Conservation (phyloP, 2,329 filamentous ascomycete species). For the Volutella citrinella region DNA sequence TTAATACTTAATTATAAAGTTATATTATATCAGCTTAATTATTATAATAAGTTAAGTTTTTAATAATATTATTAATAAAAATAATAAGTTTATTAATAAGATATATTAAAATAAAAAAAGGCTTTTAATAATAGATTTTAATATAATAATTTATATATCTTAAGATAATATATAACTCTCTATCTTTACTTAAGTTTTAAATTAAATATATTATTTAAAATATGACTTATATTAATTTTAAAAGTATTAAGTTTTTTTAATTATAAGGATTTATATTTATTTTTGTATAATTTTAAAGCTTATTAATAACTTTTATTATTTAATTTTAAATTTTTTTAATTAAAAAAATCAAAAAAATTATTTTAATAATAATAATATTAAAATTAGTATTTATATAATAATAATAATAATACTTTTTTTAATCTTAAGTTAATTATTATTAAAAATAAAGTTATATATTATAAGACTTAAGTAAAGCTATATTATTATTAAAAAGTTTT, state of each 20-base stretch:
- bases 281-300: no score
- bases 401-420: not conserved
- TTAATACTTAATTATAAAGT: no score
- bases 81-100: not conserved
- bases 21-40: no score
- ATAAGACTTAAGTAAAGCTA: not conserved
- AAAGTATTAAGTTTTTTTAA: slow-evolving; percentile 11
- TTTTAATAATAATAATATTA: not conserved
- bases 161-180: not conserved
- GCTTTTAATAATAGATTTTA: not conserved
- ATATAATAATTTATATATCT: not conserved
- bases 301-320: not conserved
- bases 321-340: not conserved
- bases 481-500: not conserved
- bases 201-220: not conserved
- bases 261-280: not conserved
- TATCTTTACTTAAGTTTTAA: slow-evolving; percentile 5
- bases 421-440: not conserved
- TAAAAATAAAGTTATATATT: not conserved
- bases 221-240: slow-evolving; percentile 11
- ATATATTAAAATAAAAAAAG: not conserved
- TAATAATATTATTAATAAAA: no score
- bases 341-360: no score
- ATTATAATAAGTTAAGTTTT: no score
- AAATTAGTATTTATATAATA: not conserved